Evolutionary conservation across 1,284 basidiomycete genomes (phyloP), one percentile per base, ranked within the genome.

Genomic region (Taiwanofungus camphoratus): DNA sequence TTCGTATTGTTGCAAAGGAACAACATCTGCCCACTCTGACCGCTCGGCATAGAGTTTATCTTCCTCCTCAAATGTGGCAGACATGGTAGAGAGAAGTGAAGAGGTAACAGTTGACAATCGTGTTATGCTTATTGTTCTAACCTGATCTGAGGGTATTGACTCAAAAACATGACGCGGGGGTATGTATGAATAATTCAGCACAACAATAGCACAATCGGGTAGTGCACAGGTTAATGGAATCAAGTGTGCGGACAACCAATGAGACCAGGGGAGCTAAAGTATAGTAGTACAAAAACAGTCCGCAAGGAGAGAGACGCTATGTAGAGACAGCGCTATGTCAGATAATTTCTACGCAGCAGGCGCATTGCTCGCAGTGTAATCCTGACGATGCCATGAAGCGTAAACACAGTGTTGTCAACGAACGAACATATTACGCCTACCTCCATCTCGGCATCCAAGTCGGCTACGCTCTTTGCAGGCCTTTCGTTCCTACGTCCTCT

Each of bases 361-460:
- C 11, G 60, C 45, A 37, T 71, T 82, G 57, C 63, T 73, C n/a
- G 79, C 69, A 26, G 83, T 84, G 55, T 87, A 87, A 57, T 86
- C 82, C 83, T 86, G 46, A 1, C 23, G 29, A 15, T 26, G 35
- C 26, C 33, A 38, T 37, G 11, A 30, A 48, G 22, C 50, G 41
- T 5, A 9, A 33, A 26, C 16, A 38, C n/a, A 12, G 4, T n/a
- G 9, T 16, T 20, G 9, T 9, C 9, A 16, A 33, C 31, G 11
- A 33, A 16, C 18, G 31, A 8, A 13, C 26, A 27, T 13, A 13
- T 7, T 13, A 13, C 2, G 53, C 57, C 16, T 30, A 89, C 91
- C 78, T 86, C 85, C 85, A 88, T 88, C 68, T 88, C 85, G 1
- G 85, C 86, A 61, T 88, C 85, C 45, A 88, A 73, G 59, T 88